A percentile compares a stretch with the other conserved stretches of the same genome.
Conservation (phyloP, 352 stramenopile species). For the Phytophthora agathidicida region DNA sequence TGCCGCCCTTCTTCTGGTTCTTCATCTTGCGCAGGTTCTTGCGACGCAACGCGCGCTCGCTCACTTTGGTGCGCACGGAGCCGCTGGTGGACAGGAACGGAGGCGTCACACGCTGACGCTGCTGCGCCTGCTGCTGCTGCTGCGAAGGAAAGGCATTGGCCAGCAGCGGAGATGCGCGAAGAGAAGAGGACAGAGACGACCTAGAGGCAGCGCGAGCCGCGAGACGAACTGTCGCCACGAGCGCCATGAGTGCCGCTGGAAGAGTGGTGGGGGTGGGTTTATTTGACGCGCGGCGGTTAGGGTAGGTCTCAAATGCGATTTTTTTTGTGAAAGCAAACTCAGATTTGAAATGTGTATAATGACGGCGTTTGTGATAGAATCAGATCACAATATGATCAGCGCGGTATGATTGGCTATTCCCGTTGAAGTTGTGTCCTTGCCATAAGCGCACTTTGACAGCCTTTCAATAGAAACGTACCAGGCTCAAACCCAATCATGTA, state of each 20-base stretch:
- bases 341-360: too few species aligned
- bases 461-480: too few species aligned
- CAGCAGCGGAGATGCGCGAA: conserved; percentile 20
- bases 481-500: too few species aligned
- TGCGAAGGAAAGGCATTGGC: conserved; percentile 4
- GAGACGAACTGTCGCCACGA: conserved; percentile 9
- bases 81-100: conserved; percentile 31
- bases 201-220: conserved; percentile 3
- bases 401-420: too few species aligned
- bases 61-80: conserved; percentile 69
- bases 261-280: too few species aligned
- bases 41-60: conserved; percentile 66
- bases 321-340: too few species aligned
- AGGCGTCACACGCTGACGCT: conserved; percentile 8
- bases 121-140: not conserved
- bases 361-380: too few species aligned
- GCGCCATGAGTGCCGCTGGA: conserved; percentile 8
- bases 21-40: conserved; percentile 87
- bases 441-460: too few species aligned
- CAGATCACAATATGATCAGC: too few species aligned
- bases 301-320: too few species aligned
- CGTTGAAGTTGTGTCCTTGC: too few species aligned
- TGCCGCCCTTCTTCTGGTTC: conserved; percentile 48
- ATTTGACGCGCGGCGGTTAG: too few species aligned
- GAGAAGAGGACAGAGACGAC: conserved; percentile 3